Percentiles rank a stretch among this genome's conserved stretches.
Evolutionary conservation across 2,329 filamentous ascomycete genomes (phyloP).

Genomic region (Fusarium tanahbumbuense): DNA sequence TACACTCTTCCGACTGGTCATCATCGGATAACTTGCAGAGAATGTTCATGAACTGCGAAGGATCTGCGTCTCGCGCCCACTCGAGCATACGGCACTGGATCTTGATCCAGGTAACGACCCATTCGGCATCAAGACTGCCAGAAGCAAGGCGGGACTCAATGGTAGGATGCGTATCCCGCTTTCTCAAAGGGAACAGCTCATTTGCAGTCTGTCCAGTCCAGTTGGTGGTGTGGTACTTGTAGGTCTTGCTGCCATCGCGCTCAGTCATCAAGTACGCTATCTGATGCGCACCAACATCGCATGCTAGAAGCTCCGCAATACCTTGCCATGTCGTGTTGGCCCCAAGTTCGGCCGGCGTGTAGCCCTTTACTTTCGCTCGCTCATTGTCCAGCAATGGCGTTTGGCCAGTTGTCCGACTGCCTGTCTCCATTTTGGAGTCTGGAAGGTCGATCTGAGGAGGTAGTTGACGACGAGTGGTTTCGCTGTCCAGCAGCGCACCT

Average conservation of each 20-base stretch:
- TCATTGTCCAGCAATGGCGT: conserved; percentile 5
- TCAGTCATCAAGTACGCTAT: conserved; percentile 34
- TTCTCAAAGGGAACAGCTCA: background rate
- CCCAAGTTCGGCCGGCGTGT: background rate
- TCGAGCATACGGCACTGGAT: conserved; percentile 51
- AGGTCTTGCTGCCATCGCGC: background rate
- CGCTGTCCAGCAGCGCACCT: conserved; percentile 7
- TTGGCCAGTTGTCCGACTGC: background rate
- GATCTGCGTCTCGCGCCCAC: conserved; percentile 44
- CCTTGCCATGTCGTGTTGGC: conserved; percentile 35
- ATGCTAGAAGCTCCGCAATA: conserved; percentile 41
- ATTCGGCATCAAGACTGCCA: conserved; percentile 51
- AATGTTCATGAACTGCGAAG: conserved; percentile 48
- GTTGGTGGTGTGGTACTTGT: conserved; percentile 18
- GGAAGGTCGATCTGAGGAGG: conserved; percentile 28
- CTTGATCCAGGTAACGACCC: conserved; percentile 50
- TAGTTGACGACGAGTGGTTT: conserved; percentile 15
- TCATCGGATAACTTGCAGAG: conserved; percentile 40
- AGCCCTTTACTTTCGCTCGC: background rate
- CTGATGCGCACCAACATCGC: conserved; percentile 41
- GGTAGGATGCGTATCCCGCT: conserved; percentile 21
- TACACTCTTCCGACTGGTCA: conserved; percentile 6
- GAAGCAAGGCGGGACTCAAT: conserved; percentile 55
- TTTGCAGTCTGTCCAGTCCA: conserved; percentile 39
- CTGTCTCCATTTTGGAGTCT: background rate